Conservation (phyloP, 2,329 filamentous ascomycete species). For the Saccharata proteae region DNA sequence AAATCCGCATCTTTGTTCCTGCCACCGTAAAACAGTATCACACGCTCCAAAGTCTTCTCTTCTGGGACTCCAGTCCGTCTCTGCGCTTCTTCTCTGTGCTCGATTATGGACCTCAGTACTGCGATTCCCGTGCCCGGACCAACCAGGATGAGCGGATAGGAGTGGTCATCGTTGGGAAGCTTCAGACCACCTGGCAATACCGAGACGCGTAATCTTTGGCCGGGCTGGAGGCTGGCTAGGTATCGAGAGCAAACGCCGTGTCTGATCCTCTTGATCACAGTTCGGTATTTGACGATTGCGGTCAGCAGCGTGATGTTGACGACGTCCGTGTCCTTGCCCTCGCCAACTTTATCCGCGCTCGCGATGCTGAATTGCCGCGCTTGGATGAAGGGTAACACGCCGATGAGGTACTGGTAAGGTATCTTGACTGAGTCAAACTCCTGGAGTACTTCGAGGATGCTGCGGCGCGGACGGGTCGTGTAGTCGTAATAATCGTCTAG, state of each 20-base stretch:
- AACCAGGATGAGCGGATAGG: slow-evolving; percentile 58
- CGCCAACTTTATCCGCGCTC: slow-evolving; percentile 30
- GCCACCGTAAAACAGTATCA: slow-evolving; percentile 71
- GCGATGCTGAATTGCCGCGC: slow-evolving; percentile 90
- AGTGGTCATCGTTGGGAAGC: slow-evolving; percentile 27
- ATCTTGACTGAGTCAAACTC: slow-evolving; percentile 81
- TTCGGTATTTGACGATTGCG: slow-evolving; percentile 84
- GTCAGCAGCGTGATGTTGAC: slow-evolving; percentile 72
- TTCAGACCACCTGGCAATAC: slow-evolving; percentile 13
- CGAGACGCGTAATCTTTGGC: slow-evolving; percentile 42
- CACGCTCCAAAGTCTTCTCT: too few species aligned
- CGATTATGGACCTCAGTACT: slow-evolving; percentile 69
- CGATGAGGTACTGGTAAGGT: slow-evolving; percentile 59
- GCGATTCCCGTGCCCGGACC: slow-evolving; percentile 81
- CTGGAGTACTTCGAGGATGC: slow-evolving; percentile 81
- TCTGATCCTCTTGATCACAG: slow-evolving; percentile 70
- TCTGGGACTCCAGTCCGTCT: too few species aligned
- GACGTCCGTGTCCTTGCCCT: slow-evolving; percentile 34
- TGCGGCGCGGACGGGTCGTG: slow-evolving; percentile 76
- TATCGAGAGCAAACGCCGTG: slow-evolving; percentile 88
- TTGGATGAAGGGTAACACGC: slow-evolving; percentile 70
- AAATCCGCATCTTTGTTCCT: slow-evolving; percentile 65
- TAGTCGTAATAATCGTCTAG: slow-evolving; percentile 95
- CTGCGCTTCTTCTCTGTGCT: slow-evolving; percentile 44
- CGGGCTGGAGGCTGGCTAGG: slow-evolving; percentile 50